Evolutionary conservation across 73 alveolate species (phyloP), one percentile per base, ranked within the genome.

Genomic region (Paramecium primaurelia): DNA sequence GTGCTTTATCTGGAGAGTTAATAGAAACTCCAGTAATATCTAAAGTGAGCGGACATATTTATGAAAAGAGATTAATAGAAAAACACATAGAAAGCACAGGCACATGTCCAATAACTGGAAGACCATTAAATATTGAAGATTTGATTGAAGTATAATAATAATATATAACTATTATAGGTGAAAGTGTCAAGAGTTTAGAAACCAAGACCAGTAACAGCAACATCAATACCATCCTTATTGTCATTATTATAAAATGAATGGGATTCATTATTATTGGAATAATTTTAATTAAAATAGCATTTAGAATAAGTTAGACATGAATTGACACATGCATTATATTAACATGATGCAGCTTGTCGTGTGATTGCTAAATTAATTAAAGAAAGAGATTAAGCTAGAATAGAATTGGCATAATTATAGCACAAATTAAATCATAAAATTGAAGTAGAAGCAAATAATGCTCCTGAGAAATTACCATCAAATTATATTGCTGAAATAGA

Each of bases 331-430:
- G 95, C 98, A 8, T 94, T 96, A 16, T 96, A 96, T 95, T 92
- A 96, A 49, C 98, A 95, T 59, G 99, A 96, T 87, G 99, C 98
- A 16, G 99, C 98, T 5, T 95, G 97, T 68, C 87, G 99, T 84
- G 98, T 96, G 25, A 94, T 95, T 1, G 95, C 96, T 40, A 93
- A 96, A 86, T 92, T 96, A 37, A 87, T 94, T 11, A 93, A 95
- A 77, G 99, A 96, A 88, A 92, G 96, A 86, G 99, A 96, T 71
- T 96, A 95, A 73, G 94, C 97, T 20, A 92, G 97, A 96, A 71
- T 89, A 8, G 94, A 89, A 89, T 64, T 89, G 34, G 92, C 92
- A 30, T 45, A 89, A 44, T 60, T 89, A 30, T 40, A 89, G 30
- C 71, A 89, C 18, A 89, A 89, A 83, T 44, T 89, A 71, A 40